Evolutionary conservation across 176 grass and related monocot genomes (phyloP), one percentile per base, ranked within the genome.

Genomic region (Bolboschoenus planiculmis): DNA sequence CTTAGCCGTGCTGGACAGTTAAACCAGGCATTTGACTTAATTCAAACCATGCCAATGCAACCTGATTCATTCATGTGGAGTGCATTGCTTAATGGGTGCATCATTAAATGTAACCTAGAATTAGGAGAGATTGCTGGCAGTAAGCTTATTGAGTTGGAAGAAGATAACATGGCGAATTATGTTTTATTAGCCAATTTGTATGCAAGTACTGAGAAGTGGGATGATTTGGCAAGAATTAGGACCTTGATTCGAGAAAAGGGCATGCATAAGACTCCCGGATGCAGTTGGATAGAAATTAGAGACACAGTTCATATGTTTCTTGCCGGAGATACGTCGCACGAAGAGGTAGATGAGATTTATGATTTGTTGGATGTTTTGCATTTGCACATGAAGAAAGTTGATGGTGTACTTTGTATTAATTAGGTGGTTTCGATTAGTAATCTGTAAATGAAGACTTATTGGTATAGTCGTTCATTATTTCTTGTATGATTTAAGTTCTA

Each of bases 131-230:
- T 85, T 56, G 74, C 44, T 35, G 57, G 72, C 9, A 56, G 65
- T 39, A 78, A 78, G 10, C 74, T 85, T 50, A 64, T 85, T 18
- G 59, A 85, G 53, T 74, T 74, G 68, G 84, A 85, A 42, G 84
- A 79, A 66, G 84, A 33, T 15, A 79, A 79, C 65, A 68, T 56
- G 35, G 84, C 74, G 10, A 85, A 85, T 13, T 85, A 80, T 79
- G 57, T 85, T 40, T 39, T 85, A 24, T 67, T 85, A 55, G 84
- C 84, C 61, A 85, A 85, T 68, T 56, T 85, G 40, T 85, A 85
- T 56, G 84, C 84, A 21, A 10, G 40, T 54, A 50, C 57, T 27
- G 84, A 63, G 42, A 79, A 61, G 40, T 51, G 55, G 58, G 84
- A 85, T 67, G 84, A 79, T 44, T 66, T 85, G 64, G 48, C 43